Base-by-base conservation (phyloP, 2,329 filamentous ascomycete species). In the Paraphaeosphaeria sporulosa region DNA sequence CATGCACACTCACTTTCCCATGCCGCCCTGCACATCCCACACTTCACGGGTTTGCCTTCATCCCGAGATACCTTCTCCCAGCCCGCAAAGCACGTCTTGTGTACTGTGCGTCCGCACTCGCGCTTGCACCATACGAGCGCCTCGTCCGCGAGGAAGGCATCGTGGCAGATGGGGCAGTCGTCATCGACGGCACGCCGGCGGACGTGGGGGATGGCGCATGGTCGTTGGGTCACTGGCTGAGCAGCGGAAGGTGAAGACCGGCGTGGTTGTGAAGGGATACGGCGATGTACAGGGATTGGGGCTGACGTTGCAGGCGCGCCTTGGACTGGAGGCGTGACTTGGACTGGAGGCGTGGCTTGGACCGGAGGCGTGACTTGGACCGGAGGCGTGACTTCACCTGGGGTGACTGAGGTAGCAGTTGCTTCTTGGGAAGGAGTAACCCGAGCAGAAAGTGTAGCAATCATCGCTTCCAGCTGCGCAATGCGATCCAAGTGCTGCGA, bases 131-230 rank as follows among this genome's bases (percentile, higher is more conserved):
- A 71, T 10, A 64, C 58, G 0, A 70, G 44, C 27, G n/a, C 15
- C 6, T 12, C 62, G 61, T 2, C 62, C 36, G 6, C 61, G 59
- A 19, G 47, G 4, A 13, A 47, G 50, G 58, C 61, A 2, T 63
- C 60, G 34, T 65, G 60, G 55, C 68, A 73, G 17, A 71, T 71
- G 6, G 66, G 54, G n/a, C 69, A 71, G 3, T 64, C 56, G 19
- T 62, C 60, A 17, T 64, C 34, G 3, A 73, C 25, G 21, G 63
- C 38, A 1, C 57, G 40, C 19, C 70, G 70, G 8, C 58, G 68
- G 15, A 62, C 65, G 42, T 71, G 70, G 1, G 7, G 23, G 21
- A 13, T 2, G 21, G 49, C 40, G 15, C 49, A 51, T 25, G 34
- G 4, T 40, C n/a, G n/a, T n/a, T 12, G 17, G 36, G 8, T 40